Conservation (phyloP, 1,139 yeast species). For the Hyphopichia pseudoburtonii region DNA sequence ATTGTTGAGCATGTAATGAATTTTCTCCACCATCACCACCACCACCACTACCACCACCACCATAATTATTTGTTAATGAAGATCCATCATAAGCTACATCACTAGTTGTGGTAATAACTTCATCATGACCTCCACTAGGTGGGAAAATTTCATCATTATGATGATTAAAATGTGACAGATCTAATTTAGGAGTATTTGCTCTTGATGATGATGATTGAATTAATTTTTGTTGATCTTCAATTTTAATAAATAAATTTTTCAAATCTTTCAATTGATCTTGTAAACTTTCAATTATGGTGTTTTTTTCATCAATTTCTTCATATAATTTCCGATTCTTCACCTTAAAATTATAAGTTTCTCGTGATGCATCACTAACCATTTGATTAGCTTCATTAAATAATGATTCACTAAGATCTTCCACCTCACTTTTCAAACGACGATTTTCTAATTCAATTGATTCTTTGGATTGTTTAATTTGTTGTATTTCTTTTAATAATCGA, state of each 20-base stretch:
- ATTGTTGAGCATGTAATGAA: conserved; percentile 13
- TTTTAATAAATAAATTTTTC: conserved; percentile 49
- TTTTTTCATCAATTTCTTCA: conserved; percentile 72
- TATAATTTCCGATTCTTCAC: conserved; percentile 56
- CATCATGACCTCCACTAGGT: no score
- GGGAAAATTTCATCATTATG: conserved; percentile 2
- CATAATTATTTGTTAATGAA: no score
- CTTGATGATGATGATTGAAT: conserved; percentile 3
- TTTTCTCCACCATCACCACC: neutral
- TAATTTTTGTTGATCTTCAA: conserved; percentile 32
- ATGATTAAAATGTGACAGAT: neutral
- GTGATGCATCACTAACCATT: conserved; percentile 73
- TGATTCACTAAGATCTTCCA: conserved; percentile 74
- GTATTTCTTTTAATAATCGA: conserved; percentile 33
- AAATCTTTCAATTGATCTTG: conserved; percentile 71
- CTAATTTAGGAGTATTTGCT: conserved; percentile 13
- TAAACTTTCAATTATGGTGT: conserved; percentile 61
- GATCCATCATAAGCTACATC: neutral
- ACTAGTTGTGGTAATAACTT: neutral
- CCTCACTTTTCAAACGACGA: conserved; percentile 60
- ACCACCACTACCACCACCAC: no score
- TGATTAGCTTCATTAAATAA: conserved; percentile 77
- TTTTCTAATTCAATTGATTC: conserved; percentile 60
- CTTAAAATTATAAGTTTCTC: conserved; percentile 55
- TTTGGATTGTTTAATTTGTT: conserved; percentile 34